These are phyloP conservation scores for Solanum stenotomum DNA, from an alignment of 257 asterid species.

Conservation along the genomic window DNA sequence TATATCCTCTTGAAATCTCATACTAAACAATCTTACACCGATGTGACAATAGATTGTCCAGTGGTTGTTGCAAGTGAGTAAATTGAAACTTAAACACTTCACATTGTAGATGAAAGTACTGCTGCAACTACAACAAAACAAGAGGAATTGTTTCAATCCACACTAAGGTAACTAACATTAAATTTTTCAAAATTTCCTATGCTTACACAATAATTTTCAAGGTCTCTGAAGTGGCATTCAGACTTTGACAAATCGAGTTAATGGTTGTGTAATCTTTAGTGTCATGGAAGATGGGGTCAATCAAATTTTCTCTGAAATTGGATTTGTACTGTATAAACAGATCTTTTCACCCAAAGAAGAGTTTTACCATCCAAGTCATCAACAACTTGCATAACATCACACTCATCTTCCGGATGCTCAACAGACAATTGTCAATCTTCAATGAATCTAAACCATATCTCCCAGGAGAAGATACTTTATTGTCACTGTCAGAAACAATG, in stretches of 20 bases:
- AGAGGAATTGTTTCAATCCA: background rate
- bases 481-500: slow-evolving; percentile 24
- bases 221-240: background rate
- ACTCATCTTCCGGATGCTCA: slow-evolving; percentile 58
- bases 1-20: background rate
- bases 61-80: background rate
- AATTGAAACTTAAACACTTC: background rate
- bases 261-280: background rate
- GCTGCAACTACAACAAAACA: background rate
- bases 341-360: background rate
- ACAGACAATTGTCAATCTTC: slow-evolving; percentile 44
- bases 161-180: background rate
- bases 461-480: slow-evolving; percentile 4
- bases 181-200: background rate
- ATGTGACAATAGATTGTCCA: background rate
- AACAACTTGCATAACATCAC: slow-evolving; percentile 35
- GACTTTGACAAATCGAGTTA: background rate
- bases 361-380: slow-evolving; percentile 67
- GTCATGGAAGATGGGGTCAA: background rate
- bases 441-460: slow-evolving; percentile 17
- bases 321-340: background rate
- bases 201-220: background rate
- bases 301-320: background rate
- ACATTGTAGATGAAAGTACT: background rate
- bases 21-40: background rate